phyloP scores from a whole-genome alignment of 805 yeast genomes.

The Wilhelminamyces savonicus region DNA sequence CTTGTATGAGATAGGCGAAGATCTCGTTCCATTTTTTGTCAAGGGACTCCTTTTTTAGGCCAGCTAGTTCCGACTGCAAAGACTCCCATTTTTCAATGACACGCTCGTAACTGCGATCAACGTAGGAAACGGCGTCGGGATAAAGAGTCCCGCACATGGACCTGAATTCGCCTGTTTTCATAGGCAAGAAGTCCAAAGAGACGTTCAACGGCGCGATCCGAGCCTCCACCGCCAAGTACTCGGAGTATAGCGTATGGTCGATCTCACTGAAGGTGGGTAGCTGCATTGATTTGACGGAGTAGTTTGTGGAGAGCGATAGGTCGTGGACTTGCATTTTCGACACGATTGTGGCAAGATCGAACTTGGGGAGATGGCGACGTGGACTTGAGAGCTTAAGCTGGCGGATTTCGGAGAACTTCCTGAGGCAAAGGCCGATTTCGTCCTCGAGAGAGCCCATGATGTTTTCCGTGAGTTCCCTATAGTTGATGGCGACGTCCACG shows the following conservation, averaged over 20 bases:
- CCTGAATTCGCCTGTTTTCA: constrained; percentile 38
- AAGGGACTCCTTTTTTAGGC: constrained; percentile 40
- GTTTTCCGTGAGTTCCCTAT: constrained; percentile 18
- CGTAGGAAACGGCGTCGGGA: neutral
- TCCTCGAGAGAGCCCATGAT: constrained; percentile 16
- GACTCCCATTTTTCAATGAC: constrained; percentile 30
- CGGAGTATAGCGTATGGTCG: constrained; percentile 27
- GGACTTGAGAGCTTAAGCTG: constrained; percentile 14
- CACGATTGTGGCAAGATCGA: constrained; percentile 13
- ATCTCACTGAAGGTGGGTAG: constrained; percentile 25
- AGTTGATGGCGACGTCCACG: constrained; percentile 21
- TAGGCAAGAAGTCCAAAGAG: constrained; percentile 46
- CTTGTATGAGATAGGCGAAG: constrained; percentile 41
- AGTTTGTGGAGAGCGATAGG: constrained; percentile 4
- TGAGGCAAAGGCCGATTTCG: constrained; percentile 21
- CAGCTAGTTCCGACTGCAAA: constrained; percentile 33
- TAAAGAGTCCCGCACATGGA: neutral
- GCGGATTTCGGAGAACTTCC: constrained; percentile 9
- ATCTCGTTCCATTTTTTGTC: constrained; percentile 53
- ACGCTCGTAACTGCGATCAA: constrained; percentile 3
- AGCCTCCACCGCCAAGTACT: constrained; percentile 35
- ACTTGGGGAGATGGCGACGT: constrained; percentile 7
- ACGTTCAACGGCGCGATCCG: constrained; percentile 47
- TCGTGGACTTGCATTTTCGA: constrained; percentile 18
- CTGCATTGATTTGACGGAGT: constrained; percentile 12